These are phyloP conservation scores for Diutina ranongensis DNA, from an alignment of 1,139 yeast species.

Conservation along the genomic window DNA sequence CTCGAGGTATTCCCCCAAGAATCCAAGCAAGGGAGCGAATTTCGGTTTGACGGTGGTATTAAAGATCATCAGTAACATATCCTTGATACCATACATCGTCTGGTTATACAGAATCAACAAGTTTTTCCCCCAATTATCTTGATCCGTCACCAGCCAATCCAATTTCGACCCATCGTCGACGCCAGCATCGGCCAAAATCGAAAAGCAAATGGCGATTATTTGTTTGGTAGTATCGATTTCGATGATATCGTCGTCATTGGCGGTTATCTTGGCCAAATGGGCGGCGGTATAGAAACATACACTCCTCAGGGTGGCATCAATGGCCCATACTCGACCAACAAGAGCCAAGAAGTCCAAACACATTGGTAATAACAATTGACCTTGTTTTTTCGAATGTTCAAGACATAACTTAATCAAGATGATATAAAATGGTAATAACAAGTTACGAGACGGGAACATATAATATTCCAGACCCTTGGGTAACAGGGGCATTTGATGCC, in stretches of 20 bases:
- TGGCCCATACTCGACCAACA: constrained; percentile 51
- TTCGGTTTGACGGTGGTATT: constrained; percentile 43
- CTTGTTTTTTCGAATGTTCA: constrained; percentile 19
- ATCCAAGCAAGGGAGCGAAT: constrained; percentile 42
- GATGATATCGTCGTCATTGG: constrained; percentile 24
- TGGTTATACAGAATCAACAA: constrained; percentile 37
- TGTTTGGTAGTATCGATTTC: constrained; percentile 18
- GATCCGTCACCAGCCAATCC: constrained; percentile 40
- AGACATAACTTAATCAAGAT: constrained; percentile 19
- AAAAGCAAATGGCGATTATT: constrained; percentile 20
- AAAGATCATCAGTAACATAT: constrained; percentile 33
- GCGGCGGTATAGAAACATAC: constrained; percentile 43
- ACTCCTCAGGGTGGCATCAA: constrained; percentile 41
- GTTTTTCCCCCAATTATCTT: constrained; percentile 39
- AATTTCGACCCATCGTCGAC: constrained; percentile 24
- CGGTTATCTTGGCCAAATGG: constrained; percentile 28
- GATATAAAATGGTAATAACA: constrained; percentile 20
- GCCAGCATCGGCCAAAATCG: constrained; percentile 22
- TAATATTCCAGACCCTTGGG: constrained; percentile 26
- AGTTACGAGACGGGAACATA: constrained; percentile 30
- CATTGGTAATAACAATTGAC: constrained; percentile 13
- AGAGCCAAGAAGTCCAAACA: constrained; percentile 25
- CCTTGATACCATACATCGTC: constrained; percentile 36
- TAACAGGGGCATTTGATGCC: constrained; percentile 21
- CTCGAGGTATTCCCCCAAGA: constrained; percentile 42